Conservation (phyloP, 2,329 filamentous ascomycete species). For the Epichloe bromicola region DNA sequence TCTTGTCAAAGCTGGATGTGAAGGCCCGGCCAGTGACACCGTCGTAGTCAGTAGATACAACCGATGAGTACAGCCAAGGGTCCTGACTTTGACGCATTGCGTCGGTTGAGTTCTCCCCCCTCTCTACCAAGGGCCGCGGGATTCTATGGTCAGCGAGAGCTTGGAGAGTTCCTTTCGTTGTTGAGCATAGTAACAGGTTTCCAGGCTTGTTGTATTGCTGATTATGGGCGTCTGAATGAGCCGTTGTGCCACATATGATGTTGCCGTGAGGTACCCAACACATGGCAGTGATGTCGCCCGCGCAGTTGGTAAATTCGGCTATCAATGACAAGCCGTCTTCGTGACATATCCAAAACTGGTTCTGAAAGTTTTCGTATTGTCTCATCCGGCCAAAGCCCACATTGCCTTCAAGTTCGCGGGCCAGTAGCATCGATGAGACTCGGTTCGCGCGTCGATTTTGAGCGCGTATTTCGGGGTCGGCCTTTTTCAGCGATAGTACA, state of each 20-base stretch:
- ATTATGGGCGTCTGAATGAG: constrained; percentile 49
- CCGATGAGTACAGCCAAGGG: constrained; percentile 51
- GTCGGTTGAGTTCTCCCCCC: constrained; percentile 40
- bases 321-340: constrained; percentile 40
- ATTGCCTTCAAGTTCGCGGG: constrained; percentile 36
- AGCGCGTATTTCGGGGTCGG: constrained; percentile 6
- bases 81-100: constrained; percentile 47
- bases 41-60: constrained; percentile 48
- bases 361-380: constrained; percentile 30
- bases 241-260: constrained; percentile 49
- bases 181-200: constrained; percentile 45
- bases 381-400: constrained; percentile 28
- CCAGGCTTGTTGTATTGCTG: constrained; percentile 55
- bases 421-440: constrained; percentile 30
- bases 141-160: constrained; percentile 46
- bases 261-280: constrained; percentile 41
- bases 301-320: constrained; percentile 46
- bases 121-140: constrained; percentile 36
- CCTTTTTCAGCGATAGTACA: constrained; percentile 14
- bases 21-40: constrained; percentile 31
- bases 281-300: constrained; percentile 46
- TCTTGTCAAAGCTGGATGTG: constrained; percentile 49
- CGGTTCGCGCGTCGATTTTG: constrained; percentile 10
- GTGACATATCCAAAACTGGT: constrained; percentile 28
- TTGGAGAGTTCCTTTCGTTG: constrained; percentile 27